Percentiles rank a stretch among this genome's conserved stretches.
These are phyloP conservation scores for Gaultheria prostrata DNA, from an alignment of 148 eudicot species.

Conservation along the genomic window DNA sequence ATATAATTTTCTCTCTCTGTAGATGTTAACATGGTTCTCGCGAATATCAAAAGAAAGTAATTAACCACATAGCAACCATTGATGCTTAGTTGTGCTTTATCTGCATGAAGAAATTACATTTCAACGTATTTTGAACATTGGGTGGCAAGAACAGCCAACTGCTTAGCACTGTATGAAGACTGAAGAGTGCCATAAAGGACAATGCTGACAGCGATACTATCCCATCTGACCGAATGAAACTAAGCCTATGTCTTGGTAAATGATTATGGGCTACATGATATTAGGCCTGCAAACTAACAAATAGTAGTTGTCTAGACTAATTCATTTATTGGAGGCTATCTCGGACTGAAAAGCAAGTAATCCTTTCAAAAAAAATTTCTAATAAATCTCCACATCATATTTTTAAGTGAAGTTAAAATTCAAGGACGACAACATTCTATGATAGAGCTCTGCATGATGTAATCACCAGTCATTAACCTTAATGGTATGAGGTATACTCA, in stretches of 20 bases:
- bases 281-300: background rate
- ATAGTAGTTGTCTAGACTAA: background rate
- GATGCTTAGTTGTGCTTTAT: background rate
- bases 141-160: background rate
- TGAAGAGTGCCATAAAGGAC: background rate
- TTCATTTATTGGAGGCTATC: background rate
- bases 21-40: background rate
- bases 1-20: background rate
- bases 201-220: background rate
- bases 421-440: background rate
- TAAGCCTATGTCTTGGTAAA: background rate
- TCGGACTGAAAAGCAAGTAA: background rate
- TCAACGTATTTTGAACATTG: background rate
- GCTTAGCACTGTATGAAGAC: background rate
- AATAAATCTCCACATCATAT: background rate
- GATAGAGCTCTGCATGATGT: background rate
- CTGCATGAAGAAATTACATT: background rate
- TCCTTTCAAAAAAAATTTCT: background rate
- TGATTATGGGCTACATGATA: background rate
- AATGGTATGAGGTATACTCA: background rate
- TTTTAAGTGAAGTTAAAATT: background rate
- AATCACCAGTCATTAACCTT: background rate
- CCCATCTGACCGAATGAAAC: background rate
- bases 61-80: background rate
- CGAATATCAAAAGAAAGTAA: background rate